Evolutionary conservation across 331 rosid species (phyloP), one percentile per base, ranked within the genome.

Genomic region (Acacia concinna): DNA sequence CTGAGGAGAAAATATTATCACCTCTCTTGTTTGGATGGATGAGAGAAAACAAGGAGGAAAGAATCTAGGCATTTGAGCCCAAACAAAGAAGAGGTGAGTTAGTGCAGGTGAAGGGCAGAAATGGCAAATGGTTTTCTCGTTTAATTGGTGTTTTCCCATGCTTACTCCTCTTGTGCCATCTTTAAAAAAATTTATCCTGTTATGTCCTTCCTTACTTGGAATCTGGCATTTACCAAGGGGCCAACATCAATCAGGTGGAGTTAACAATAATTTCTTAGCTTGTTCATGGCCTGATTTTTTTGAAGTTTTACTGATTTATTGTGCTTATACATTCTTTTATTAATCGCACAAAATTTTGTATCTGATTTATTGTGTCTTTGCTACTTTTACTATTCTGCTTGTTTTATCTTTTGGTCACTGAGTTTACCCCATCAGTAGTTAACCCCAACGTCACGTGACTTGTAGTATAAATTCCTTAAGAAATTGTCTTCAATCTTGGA

Each of bases 401-500:
- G 76, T 71, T 40, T 15, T 49, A 34, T 41, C 59, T 17, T 40
- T 7, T 64, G 20, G 73, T 54, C 49, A 59, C 43, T 70, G 70
- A 35, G 59, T 73, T 73, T 0, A 0, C 51, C 21, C 40, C 80
- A 40, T 62, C 21, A 25, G 67, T 69, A 38, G 71, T 63, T 75
- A 54, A 78, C 70, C 70, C 62, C 69, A 67, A 28, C 52, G 31
- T 63, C 79, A 35, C 46, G 52, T 31, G 28, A 57, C 71, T 75
- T 82, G 35, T 76, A 21, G 34, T 56, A 3, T 57, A 70, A 71
- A 57, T 37, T 59, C 69, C 64, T 25, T 43, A 73, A 63, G 68
- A 60, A 52, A 67, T 54, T 70, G 41, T 65, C 74, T 79, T 46
- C 59, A 20, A 52, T 20, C 28, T n/a, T 52, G 82, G 81, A 62